Base-by-base conservation (phyloP, 495 filamentous ascomycete species). In the Neurospora africana region DNA sequence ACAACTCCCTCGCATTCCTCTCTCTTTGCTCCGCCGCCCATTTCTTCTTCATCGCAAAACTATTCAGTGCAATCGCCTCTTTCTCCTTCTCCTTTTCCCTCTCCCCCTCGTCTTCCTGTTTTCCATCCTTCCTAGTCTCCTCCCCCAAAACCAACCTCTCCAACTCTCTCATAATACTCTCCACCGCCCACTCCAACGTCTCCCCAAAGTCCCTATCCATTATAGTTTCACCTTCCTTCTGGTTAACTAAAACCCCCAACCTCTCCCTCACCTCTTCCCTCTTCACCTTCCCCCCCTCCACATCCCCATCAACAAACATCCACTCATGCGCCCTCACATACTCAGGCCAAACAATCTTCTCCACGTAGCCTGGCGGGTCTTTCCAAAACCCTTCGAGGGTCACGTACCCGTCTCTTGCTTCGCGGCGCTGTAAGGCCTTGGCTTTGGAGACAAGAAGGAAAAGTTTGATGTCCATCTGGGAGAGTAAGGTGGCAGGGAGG, bases 291-390 rank as follows among this genome's bases (percentile, higher is more conserved):
- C 84, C 86, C 67, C 82, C 83, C 69, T 90, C 85, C 0, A 90
- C 89, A 79, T 92, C 85, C 4, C 86, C 88, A 27, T 82, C 82
- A 72, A 89, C 75, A 79, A 97, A 92, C 75, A 98, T 81, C 83
- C 90, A 93, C 71, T 82, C 79, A 83, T 98, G 93, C 78, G 91
- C 86, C 75, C 84, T 83, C 27, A 91, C 92, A 79, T 97, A 98
- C 73, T 93, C 92, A 36, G 94, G 94, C 95, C 95, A 99, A 4
- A 99, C 95, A 71, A 99, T 86, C 81, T 91, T 86, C 76, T 99
- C 95, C 65, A 98, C 93, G 81, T 98, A 99, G 0, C 92, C 94
- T 1, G 91, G 92, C 2, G 95, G 95, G 79, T 99, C 95, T 23
- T 87, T 86, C 95, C 95, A 99, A 83, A 97, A 98, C 19, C 94